Evolutionary conservation across 108 stramenopile genomes (phyloP).

Genomic region (Nannochloropsis gaditana): DNA sequence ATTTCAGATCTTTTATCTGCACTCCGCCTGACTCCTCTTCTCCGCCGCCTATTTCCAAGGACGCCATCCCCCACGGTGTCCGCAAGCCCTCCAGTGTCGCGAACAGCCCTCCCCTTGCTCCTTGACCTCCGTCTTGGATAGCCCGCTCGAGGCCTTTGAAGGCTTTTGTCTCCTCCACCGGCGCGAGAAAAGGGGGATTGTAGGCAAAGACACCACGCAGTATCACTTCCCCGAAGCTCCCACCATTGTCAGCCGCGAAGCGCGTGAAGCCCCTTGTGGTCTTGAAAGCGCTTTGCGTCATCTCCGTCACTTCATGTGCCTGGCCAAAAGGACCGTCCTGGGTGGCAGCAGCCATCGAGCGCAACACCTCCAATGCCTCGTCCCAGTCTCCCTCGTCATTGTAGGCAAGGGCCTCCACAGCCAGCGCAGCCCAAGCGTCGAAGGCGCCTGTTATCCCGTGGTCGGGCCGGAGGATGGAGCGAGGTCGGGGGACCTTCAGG

Average conservation of each 20-base stretch:
- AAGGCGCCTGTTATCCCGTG: conserved; percentile 16
- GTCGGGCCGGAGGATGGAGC: not conserved
- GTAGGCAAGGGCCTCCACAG: not conserved
- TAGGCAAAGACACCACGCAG: not conserved
- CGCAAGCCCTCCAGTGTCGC: not conserved
- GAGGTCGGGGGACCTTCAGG: not conserved
- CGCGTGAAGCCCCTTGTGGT: not conserved
- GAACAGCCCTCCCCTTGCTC: not conserved
- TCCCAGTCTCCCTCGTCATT: not conserved
- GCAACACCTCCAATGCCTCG: not conserved
- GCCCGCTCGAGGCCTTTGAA: not conserved
- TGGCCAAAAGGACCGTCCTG: not conserved
- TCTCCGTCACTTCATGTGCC: conserved; percentile 5
- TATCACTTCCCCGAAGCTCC: not conserved
- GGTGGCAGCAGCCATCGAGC: not conserved
- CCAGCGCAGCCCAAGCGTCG: not conserved
- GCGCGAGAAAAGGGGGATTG: not conserved
- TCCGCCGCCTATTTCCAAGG: not conserved
- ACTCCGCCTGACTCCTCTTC: not conserved
- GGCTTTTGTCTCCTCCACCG: not conserved
- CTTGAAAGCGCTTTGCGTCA: conserved; percentile 11
- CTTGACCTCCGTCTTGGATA: not conserved
- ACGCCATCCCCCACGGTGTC: not conserved
- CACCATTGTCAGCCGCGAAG: not conserved
- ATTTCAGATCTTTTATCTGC: not conserved